Evolutionary conservation across 139 green algal species (phyloP).

Genomic region (Chlorella sp.): DNA sequence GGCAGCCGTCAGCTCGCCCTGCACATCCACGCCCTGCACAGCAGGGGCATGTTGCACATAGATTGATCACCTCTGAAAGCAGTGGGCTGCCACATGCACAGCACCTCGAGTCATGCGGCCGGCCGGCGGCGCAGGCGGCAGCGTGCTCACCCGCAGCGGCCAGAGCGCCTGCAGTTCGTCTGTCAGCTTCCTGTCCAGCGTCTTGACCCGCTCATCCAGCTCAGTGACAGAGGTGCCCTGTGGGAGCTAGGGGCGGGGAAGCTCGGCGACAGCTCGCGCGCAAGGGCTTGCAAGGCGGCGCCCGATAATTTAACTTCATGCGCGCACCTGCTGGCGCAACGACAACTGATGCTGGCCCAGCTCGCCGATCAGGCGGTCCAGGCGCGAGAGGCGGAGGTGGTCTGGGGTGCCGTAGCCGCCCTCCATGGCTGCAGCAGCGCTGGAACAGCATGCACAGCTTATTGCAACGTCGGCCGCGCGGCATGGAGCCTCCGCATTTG

Average conservation of each 20-base stretch:
- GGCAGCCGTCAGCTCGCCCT: slow-evolving; percentile 7
- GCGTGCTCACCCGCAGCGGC: slow-evolving; percentile 11
- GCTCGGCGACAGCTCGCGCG: too few relatives aligned
- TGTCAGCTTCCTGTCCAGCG: slow-evolving; percentile 17
- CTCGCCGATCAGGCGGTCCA: slow-evolving; percentile 40
- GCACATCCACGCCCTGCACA: slow-evolving; percentile 40
- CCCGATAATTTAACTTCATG: neutral
- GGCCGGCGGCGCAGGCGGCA: neutral
- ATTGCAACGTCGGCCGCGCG: neutral
- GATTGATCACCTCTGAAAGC: too few relatives aligned
- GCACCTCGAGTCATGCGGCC: neutral
- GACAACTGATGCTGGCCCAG: slow-evolving; percentile 35
- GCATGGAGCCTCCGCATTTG: too few relatives aligned
- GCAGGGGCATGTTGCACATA: too few relatives aligned
- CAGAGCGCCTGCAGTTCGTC: slow-evolving; percentile 30
- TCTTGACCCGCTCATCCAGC: slow-evolving; percentile 27
- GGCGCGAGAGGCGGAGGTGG: slow-evolving; percentile 8
- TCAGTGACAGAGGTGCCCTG: slow-evolving; percentile 43
- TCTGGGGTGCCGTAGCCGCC: slow-evolving; percentile 16
- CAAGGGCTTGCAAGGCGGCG: neutral
- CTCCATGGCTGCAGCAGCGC: too few relatives aligned
- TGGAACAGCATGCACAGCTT: neutral
- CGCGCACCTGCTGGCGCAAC: slow-evolving; percentile 36
- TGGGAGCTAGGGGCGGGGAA: neutral
- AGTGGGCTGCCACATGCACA: too few relatives aligned